Evolutionary conservation across 345 rosid genomes (phyloP).

Genomic region (Eucalyptus polyanthemos): DNA sequence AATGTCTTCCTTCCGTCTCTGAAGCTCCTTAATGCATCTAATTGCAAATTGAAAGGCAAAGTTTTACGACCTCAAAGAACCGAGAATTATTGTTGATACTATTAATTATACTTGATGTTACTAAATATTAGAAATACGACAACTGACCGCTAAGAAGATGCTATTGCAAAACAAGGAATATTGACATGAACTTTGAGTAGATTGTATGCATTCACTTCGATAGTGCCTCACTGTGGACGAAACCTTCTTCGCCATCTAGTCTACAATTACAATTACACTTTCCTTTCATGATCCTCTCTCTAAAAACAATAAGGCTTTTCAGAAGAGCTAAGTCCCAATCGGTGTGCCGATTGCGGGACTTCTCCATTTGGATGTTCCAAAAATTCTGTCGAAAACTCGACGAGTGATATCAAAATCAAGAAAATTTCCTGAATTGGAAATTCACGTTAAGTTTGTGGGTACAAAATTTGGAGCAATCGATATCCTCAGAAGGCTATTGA

Average conservation of each 20-base stretch:
- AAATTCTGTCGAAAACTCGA: neutral
- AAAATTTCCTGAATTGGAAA: no score
- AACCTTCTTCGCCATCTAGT: neutral
- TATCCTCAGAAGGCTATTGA: no score
- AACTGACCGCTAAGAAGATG: neutral
- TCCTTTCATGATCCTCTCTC: neutral
- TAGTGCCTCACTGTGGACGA: neutral
- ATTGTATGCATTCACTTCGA: neutral
- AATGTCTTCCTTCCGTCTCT: constrained; percentile 4
- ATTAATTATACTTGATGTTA: neutral
- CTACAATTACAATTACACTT: neutral
- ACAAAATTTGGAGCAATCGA: no score
- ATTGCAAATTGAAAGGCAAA: neutral
- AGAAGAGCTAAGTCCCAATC: neutral
- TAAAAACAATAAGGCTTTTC: neutral
- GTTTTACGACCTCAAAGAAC: neutral
- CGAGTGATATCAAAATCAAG: neutral
- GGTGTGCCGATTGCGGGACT: neutral
- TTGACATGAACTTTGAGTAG: neutral
- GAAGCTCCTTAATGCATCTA: constrained; percentile 19
- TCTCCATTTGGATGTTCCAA: neutral
- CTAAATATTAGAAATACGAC: neutral
- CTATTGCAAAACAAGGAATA: neutral
- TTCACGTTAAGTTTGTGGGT: no score
- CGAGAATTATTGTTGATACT: neutral